These are phyloP conservation scores for Leccinum incarnatum DNA, from an alignment of 768 basidiomycete species.

Conservation along the genomic window DNA sequence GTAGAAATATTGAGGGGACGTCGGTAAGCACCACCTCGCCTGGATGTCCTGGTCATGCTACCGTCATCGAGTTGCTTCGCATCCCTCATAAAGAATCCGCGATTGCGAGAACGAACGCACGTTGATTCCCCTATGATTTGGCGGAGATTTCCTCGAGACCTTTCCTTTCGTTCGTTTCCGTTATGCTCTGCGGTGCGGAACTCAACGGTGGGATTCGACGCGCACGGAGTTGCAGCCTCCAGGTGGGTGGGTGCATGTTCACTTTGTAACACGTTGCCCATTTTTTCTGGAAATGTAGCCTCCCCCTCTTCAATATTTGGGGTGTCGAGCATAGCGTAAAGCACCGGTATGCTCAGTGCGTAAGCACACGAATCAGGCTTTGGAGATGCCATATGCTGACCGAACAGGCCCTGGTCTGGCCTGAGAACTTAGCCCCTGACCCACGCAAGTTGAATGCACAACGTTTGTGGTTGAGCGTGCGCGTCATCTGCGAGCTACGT, in stretches of 20 bases:
- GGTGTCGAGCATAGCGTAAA: constrained; percentile 19
- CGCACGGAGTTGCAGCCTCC: constrained; percentile 17
- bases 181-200: constrained; percentile 22
- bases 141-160: constrained; percentile 21
- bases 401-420: neutral
- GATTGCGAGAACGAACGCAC: constrained; percentile 19
- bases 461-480: neutral
- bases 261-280: constrained; percentile 24
- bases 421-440: constrained; percentile 26
- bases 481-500: constrained; percentile 3
- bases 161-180: constrained; percentile 17
- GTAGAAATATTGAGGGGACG: constrained; percentile 22
- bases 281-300: constrained; percentile 23
- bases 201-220: constrained; percentile 16
- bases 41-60: constrained; percentile 8
- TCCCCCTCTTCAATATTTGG: constrained; percentile 10
- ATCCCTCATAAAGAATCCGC: constrained; percentile 22
- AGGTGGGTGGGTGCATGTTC: constrained; percentile 26
- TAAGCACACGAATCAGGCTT: constrained; percentile 18
- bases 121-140: constrained; percentile 19
- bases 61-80: constrained; percentile 11
- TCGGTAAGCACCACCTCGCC: constrained; percentile 21
- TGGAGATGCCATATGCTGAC: constrained; percentile 13
- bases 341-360: constrained; percentile 15
- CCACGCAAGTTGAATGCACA: constrained; percentile 18